These are phyloP conservation scores for Zalerion maritima DNA, from an alignment of 495 filamentous ascomycete species.

Conservation along the genomic window DNA sequence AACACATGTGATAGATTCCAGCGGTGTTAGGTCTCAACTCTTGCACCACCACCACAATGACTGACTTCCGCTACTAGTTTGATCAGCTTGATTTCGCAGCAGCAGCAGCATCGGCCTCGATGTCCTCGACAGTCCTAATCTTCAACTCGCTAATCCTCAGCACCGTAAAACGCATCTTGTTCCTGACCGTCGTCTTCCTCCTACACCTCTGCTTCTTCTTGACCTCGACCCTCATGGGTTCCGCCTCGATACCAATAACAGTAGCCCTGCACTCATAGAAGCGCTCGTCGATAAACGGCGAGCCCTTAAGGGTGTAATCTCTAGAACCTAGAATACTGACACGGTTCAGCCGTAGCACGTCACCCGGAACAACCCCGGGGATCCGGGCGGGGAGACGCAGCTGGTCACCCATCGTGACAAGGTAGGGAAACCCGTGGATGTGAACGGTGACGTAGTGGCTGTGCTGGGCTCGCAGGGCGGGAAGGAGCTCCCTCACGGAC, in stretches of 20 bases:
- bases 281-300: constrained; percentile 61
- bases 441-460: constrained; percentile 77
- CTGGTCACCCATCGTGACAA: constrained; percentile 72
- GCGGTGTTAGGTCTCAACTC: no score
- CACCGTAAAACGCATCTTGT: constrained; percentile 82
- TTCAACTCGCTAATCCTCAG: constrained; percentile 68
- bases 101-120: no score
- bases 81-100: no score
- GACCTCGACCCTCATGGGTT: constrained; percentile 74
- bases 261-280: constrained; percentile 73
- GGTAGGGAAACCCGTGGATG: constrained; percentile 79
- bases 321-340: constrained; percentile 66
- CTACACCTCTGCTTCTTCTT: constrained; percentile 89
- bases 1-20: no score
- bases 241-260: constrained; percentile 73
- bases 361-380: constrained; percentile 66
- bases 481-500: constrained; percentile 53
- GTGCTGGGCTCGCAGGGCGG: constrained; percentile 61
- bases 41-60: no score
- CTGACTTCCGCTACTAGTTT: no score
- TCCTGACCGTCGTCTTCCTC: constrained; percentile 54
- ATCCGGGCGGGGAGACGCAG: constrained; percentile 92
- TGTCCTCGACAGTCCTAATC: constrained; percentile 47
- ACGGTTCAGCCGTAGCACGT: constrained; percentile 73
- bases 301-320: constrained; percentile 77